phyloP scores from a whole-genome alignment of 768 basidiomycete genomes.

The Mycena crocata region DNA sequence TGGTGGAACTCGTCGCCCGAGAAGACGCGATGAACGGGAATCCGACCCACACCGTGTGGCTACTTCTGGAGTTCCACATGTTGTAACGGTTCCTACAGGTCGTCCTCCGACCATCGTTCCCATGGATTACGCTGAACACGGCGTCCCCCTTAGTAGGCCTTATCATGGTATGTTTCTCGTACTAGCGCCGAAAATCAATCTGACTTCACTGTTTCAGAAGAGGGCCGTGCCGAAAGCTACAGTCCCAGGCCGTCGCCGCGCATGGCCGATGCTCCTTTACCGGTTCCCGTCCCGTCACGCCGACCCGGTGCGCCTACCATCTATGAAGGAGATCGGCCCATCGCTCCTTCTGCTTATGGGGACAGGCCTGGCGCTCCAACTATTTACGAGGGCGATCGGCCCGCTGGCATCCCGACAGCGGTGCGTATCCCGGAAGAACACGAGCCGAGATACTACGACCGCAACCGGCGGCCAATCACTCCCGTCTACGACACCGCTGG shows the following conservation, averaged over 20 bases:
- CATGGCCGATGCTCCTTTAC: not conserved
- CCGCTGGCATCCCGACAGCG: constrained; percentile 29
- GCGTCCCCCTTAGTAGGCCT: not conserved
- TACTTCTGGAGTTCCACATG: constrained; percentile 9
- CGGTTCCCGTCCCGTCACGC: constrained; percentile 8
- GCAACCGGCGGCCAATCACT: constrained; percentile 10
- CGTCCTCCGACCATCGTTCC: constrained; percentile 13
- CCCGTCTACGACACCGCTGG: constrained; percentile 16
- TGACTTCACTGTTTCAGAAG: not conserved
- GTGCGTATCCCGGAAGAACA: constrained; percentile 9
- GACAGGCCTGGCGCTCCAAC: too few species aligned
- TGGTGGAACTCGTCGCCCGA: constrained; percentile 24
- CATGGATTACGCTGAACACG: not conserved
- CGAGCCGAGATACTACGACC: constrained; percentile 20
- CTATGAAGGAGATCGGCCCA: too few species aligned
- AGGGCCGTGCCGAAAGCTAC: not conserved
- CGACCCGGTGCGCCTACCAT: not conserved
- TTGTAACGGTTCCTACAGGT: constrained; percentile 23
- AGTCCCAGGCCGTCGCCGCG: not conserved
- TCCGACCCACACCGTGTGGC: constrained; percentile 13
- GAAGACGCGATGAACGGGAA: constrained; percentile 5
- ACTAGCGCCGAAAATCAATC: not conserved
- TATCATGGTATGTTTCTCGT: constrained; percentile 6
- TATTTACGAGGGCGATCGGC: constrained; percentile 4
- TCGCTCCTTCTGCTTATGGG: too few species aligned